Evolutionary conservation across 2,329 filamentous ascomycete species (phyloP), one percentile per base, ranked within the genome.

Genomic region (Pseudogymnoascus sp.): DNA sequence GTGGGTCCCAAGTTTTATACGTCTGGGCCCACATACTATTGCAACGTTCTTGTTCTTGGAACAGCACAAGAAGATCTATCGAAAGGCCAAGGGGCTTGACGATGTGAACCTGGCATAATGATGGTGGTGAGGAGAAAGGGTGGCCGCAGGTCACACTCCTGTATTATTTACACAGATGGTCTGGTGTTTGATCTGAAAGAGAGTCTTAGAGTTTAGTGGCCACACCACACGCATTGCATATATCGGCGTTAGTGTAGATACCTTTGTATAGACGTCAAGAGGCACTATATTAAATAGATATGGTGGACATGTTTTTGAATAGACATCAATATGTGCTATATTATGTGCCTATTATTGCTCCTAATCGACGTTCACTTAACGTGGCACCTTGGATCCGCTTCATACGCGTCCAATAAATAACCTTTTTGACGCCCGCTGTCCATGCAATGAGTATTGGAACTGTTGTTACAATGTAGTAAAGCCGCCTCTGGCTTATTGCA

Each of bases 1-100:
- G 66, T 96, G 91, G 90, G 86, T 93, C 57, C 92, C 92, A n/a
- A 86, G 84, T 69, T 88, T 88, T 73, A 78, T 88, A 67, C 77
- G 86, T 65, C 76, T 89, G 61, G 85, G 85, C 71, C 85, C 85
- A 80, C 92, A 96, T 79, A 96, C 91, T 6, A 90, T 96, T 66
- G 88, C 89, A 70, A 96, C 91, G 37, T 93, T 96, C 75, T 74
- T 96, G 72, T 93, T 95, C 75, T 75, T 96, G 72, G 92, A 96
- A 75, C 87, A 91, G 75, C 92, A 96, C 76, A 92, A 93, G 79
- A 90, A 88, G 76, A 75, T 87, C 25, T 96, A 92, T 77, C 82
- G 83, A 74, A 80, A 79, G 67, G 67, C 85, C n/a, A 73, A 71
- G 45, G 71, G 71, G 7, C 62, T 73, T 5, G 69, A 71, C 14